Base-by-base conservation (phyloP, 441 rosid genomes). In the Pelargonium fulgidum region DNA sequence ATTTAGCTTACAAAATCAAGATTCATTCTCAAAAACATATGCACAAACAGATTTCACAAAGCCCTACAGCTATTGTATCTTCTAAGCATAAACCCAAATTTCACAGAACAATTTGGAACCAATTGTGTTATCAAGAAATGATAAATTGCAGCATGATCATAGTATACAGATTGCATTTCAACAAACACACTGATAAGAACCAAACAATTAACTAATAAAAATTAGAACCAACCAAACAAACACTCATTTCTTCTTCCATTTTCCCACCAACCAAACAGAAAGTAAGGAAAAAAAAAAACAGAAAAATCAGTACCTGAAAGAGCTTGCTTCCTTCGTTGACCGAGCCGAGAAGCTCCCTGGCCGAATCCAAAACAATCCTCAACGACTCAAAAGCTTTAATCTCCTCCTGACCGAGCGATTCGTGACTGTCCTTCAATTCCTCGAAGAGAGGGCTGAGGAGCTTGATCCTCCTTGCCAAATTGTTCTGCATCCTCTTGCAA, bases 361-460 rank as follows among this genome's bases (percentile, higher is more conserved):
- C 83, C 17, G 93, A 86, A 86, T 79, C 88, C 71, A 91, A 75
- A 75, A 86, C 84, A 70, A 64, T 45, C 29, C 67, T 68, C 83
- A 91, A 22, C 62, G 72, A 66, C 74, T 86, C 81, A 52, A 93
- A 85, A 48, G 92, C 89, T 64, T 54, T 41, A 75, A 82, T 62
- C 41, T 70, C 82, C n/a, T 87, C 87, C 12, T 85, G 78, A 7
- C 72, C 50, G 7, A 82, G 70, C 69, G 72, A 84, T 10, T 70
- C 80, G n/a, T 76, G 26, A 29, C 75, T 62, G 62, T 88, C 97
- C 24, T 76, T 79, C 78, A 89, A 80, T 72, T 89, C 99, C 87
- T 93, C 96, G 56, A 93, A 88, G 86, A 91, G 81, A 77, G 99
- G 97, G 73, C 91, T 85, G 79, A 93, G 84, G 59, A 93, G 86